Evolutionary conservation across 495 filamentous ascomycete genomes (phyloP).

Genomic region (Penicillium lividum): DNA sequence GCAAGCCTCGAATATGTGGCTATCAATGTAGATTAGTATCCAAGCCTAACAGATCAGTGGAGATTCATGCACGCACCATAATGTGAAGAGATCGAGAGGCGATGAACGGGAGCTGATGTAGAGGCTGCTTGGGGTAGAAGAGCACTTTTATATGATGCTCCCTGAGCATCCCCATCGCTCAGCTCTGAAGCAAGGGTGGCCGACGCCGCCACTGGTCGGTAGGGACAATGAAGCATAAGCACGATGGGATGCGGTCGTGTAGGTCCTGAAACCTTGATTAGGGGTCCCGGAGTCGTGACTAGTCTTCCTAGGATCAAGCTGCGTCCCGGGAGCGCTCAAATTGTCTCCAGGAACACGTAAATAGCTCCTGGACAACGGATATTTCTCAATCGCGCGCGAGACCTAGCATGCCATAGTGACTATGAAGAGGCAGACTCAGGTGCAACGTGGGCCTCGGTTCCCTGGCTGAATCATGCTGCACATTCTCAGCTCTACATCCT

Average conservation of each 20-base stretch:
- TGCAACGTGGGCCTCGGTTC: background rate
- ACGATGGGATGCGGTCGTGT: background rate
- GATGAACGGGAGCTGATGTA: background rate
- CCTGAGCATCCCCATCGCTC: background rate
- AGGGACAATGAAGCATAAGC: background rate
- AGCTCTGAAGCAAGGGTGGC: background rate
- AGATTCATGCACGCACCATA: constrained; percentile 4
- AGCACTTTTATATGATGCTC: background rate
- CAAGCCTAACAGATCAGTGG: background rate
- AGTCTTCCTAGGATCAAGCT: background rate
- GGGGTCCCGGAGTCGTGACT: background rate
- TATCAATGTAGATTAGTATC: background rate
- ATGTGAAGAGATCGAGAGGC: background rate
- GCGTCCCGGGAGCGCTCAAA: background rate
- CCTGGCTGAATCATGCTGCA: background rate
- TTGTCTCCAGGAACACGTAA: background rate
- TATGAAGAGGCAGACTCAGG: background rate
- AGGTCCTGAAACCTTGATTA: background rate
- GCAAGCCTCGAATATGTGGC: background rate
- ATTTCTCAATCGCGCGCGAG: background rate
- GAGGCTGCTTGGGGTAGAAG: background rate
- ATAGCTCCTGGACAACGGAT: background rate
- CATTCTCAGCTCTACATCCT: background rate
- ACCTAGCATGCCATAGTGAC: background rate
- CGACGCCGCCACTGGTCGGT: background rate